These are phyloP conservation scores for Neocallimastix lanati DNA, from an alignment of 192 early-diverging fungal genomes.

Conservation along the genomic window DNA sequence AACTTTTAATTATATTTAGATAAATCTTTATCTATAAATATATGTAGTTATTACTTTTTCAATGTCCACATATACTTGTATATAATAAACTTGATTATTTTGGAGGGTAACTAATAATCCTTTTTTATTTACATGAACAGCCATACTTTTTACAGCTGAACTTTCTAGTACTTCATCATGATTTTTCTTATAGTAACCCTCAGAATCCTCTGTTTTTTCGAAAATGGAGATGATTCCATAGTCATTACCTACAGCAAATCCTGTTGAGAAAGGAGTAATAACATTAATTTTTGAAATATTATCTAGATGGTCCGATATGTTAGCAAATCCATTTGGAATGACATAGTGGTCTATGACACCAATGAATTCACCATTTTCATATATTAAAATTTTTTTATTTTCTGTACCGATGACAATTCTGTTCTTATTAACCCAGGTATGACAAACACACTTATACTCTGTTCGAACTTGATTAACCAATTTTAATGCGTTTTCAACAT, in stretches of 20 bases:
- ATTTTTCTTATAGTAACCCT: neutral
- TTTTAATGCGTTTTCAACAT: neutral
- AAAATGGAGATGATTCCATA: neutral
- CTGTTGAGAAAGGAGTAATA: neutral
- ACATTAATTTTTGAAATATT: neutral
- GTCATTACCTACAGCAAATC: neutral
- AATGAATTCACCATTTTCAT: slow-evolving; percentile 26
- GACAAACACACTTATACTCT: slow-evolving; percentile 20
- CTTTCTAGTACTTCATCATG: neutral
- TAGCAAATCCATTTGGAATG: neutral
- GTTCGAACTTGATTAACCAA: neutral
- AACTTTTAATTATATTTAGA: too few species aligned
- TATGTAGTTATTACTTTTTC: neutral
- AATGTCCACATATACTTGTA: neutral
- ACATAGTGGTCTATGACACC: slow-evolving; percentile 11
- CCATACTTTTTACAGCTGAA: neutral
- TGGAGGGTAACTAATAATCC: neutral
- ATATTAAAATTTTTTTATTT: slow-evolving; percentile 25
- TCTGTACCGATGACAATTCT: slow-evolving; percentile 25
- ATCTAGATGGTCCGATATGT: neutral
- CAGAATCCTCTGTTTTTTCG: neutral
- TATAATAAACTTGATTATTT: neutral
- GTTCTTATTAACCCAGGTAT: slow-evolving; percentile 23
- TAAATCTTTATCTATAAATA: too few species aligned
- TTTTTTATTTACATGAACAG: neutral